phyloP scores from a whole-genome alignment of 192 early-diverging fungal species.

The Paraglomus occultum region DNA sequence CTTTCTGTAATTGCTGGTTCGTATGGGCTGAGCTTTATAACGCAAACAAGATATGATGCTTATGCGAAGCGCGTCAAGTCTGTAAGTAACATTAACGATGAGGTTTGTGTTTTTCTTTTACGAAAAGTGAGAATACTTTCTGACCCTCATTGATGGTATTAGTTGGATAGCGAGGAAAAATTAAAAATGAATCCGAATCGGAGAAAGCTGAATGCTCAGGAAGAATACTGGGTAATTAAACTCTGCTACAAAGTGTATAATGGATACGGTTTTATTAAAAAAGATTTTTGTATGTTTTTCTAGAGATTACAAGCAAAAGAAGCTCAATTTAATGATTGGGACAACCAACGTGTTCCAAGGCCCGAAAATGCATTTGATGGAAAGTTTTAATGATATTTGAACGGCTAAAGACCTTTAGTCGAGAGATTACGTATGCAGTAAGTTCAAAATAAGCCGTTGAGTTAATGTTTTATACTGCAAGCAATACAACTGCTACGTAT shows the following conservation, averaged over 20 bases:
- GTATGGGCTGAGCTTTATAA: slow-evolving; percentile 66
- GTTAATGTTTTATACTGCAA: no score
- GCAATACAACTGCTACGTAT: no score
- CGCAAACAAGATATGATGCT: slow-evolving; percentile 76
- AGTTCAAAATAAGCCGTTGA: no score
- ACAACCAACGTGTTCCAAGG: slow-evolving; percentile 38
- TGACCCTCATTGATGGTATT: not conserved
- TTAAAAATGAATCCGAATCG: slow-evolving; percentile 50
- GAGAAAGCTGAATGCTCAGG: slow-evolving; percentile 62
- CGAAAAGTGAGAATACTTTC: no score
- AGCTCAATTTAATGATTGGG: slow-evolving; percentile 36
- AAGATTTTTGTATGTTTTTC: not conserved
- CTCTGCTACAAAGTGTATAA: not conserved
- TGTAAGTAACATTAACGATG: slow-evolving; percentile 32
- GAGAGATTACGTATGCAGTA: no score
- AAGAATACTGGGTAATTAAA: slow-evolving; percentile 66
- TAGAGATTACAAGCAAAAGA: slow-evolving; percentile 35
- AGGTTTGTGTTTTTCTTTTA: no score
- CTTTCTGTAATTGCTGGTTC: slow-evolving; percentile 67
- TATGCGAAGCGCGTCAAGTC: slow-evolving; percentile 56
- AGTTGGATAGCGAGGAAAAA: slow-evolving; percentile 57
- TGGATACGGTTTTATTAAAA: not conserved
- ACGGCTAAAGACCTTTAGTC: no score
- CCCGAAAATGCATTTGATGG: slow-evolving; percentile 7
- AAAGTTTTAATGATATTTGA: not conserved